A percentile compares a stretch with the other conserved stretches of the same genome.
phyloP scores from a whole-genome alignment of 129 eudicot genomes.

The Flaveria sonorensis region DNA sequence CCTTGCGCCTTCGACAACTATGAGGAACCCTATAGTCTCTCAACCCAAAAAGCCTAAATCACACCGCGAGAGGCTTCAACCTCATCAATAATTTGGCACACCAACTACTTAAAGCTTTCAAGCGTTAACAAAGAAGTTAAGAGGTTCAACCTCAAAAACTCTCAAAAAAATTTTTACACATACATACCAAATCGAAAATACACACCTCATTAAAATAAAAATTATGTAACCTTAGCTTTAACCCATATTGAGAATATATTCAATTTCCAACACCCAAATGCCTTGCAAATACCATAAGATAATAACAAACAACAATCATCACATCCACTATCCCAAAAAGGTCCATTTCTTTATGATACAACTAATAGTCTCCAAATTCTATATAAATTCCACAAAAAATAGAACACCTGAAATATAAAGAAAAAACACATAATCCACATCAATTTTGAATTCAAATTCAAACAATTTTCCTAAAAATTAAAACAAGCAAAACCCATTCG shows the following conservation, averaged over 20 bases:
- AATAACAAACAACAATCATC: not conserved
- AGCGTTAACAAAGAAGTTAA: no score
- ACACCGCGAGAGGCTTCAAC: no score
- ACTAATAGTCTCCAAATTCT: constrained; percentile 5
- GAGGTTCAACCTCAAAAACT: not conserved
- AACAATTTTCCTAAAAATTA: not conserved
- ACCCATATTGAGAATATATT: constrained; percentile 4
- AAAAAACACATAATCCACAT: not conserved
- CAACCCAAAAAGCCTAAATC: not conserved
- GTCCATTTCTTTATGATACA: no score
- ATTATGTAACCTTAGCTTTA: not conserved
- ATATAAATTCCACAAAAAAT: not conserved
- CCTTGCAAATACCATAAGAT: not conserved
- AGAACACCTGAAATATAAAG: not conserved
- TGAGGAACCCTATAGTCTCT: not conserved
- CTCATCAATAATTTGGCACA: no score
- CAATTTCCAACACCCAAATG: constrained; percentile 15
- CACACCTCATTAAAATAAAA: not conserved
- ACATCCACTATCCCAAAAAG: not conserved
- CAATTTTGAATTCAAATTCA: not conserved
- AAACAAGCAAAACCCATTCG: no score
- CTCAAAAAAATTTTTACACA: constrained; percentile 2
- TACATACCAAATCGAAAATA: not conserved
- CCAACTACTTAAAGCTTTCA: no score
- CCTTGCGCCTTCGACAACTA: not conserved